Evolutionary conservation across 352 stramenopile genomes (phyloP).

Genomic region (Pythium coloratum): DNA sequence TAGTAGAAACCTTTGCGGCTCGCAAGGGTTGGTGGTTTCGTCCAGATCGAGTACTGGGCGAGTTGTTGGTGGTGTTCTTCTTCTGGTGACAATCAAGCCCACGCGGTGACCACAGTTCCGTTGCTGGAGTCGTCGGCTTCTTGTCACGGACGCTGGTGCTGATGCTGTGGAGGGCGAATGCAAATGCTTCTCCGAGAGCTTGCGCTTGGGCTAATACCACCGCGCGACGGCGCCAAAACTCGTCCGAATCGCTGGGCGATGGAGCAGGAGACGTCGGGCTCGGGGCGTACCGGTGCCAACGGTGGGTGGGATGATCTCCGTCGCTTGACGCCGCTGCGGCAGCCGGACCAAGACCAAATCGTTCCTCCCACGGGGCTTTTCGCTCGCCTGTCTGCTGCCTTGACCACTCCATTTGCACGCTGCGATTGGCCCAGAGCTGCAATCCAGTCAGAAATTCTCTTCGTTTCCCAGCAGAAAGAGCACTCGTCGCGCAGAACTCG

Average conservation of each 20-base stretch:
- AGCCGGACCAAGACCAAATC: not conserved
- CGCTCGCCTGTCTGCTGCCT: constrained; percentile 19
- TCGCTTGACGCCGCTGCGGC: not conserved
- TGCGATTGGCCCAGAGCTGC: constrained; percentile 19
- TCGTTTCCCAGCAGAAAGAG: constrained; percentile 5
- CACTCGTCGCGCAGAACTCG: not conserved
- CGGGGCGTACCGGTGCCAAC: not conserved
- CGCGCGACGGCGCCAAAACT: not conserved
- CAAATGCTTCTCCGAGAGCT: not conserved
- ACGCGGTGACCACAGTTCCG: constrained; percentile 16
- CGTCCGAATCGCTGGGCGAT: not conserved
- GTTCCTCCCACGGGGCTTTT: constrained; percentile 5
- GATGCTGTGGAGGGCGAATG: not conserved
- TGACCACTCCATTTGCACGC: constrained; percentile 15
- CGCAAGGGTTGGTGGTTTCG: constrained; percentile 6
- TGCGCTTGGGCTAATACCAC: not conserved
- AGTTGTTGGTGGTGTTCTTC: not conserved
- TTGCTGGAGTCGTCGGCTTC: constrained; percentile 14
- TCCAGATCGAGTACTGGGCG: not conserved
- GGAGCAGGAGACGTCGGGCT: not conserved
- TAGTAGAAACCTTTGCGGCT: not conserved
- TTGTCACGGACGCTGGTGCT: not conserved
- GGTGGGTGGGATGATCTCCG: not conserved
- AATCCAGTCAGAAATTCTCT: constrained; percentile 24
- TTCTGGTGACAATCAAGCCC: constrained; percentile 2